Percentiles rank a stretch among this genome's conserved stretches.
Conservation (phyloP, 2,329 filamentous ascomycete genomes). For the Aspergillus hortae region DNA sequence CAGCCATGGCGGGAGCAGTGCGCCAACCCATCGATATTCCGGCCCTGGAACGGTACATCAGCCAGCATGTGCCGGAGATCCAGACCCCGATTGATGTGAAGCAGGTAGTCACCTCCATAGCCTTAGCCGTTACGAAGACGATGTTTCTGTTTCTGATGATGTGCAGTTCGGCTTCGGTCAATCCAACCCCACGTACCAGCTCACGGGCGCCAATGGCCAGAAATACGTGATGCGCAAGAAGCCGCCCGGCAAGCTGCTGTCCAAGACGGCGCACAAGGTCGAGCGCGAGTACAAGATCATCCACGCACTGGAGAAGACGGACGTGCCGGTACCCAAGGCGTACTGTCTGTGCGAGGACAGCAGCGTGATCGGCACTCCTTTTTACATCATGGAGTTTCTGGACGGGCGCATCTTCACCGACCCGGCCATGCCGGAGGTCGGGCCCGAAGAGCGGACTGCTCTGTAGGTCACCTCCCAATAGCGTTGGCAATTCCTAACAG, state of each 20-base stretch:
- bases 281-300: slow-evolving; percentile 94
- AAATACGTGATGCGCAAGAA: slow-evolving; percentile 95
- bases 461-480: slow-evolving; percentile 51
- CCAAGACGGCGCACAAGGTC: slow-evolving; percentile 91
- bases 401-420: slow-evolving; percentile 93
- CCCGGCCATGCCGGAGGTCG: slow-evolving; percentile 71
- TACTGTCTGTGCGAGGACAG: slow-evolving; percentile 84
- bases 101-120: slow-evolving; percentile 58
- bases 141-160: too few relatives aligned
- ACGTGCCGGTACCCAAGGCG: slow-evolving; percentile 80
- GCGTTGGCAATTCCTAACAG: background rate
- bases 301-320: slow-evolving; percentile 71
- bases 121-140: too few relatives aligned
- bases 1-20: slow-evolving; percentile 71
- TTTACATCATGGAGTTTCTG: slow-evolving; percentile 96
- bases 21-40: slow-evolving; percentile 85
- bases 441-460: slow-evolving; percentile 63
- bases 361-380: slow-evolving; percentile 77
- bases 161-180: slow-evolving; percentile 90
- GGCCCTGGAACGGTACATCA: slow-evolving; percentile 75
- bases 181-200: slow-evolving; percentile 93
- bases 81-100: slow-evolving; percentile 80
- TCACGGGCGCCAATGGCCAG: slow-evolving; percentile 66
- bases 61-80: slow-evolving; percentile 75
- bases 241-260: slow-evolving; percentile 88